Evolutionary conservation across 805 yeast species (phyloP), one percentile per base, ranked within the genome.

Genomic region (Suhomyces canberraensis): DNA sequence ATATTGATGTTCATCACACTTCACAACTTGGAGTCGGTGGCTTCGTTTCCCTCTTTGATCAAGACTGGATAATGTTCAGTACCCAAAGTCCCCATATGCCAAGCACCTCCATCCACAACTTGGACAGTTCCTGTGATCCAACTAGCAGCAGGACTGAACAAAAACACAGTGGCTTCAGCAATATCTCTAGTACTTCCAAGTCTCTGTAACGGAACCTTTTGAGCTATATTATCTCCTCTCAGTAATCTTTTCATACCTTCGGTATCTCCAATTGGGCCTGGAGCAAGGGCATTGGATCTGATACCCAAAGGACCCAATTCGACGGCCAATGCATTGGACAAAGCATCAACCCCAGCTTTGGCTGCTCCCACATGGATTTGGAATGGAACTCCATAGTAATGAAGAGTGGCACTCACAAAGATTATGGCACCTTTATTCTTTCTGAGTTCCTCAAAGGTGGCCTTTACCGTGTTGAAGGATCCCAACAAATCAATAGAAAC

Each of bases 311-410:
- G 61, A 6, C 61, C 61, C 37, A 56, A 41, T 31, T 56, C 61
- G 22, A 56, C 61, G 4, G 61, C 61, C 45, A 56, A 45, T 1
- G 61, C 61, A 28, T 56, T 55, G 31, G 55, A 49, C 24, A 56
- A 42, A 3, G 61, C 61, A 26, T 56, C 61, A 25, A 56, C 61
- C 8, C 61, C 61, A 1, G 61, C 61, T 41, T 56, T 56, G 32
- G 61, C 61, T 3, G 61, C 61, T 1, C 59, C 60, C 15, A 54
- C 61, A 27, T 56, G 60, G 25, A 47, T 38, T 40, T 54, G 59
- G 49, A 68, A 64, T 3, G 72, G 72, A 20, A 68, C 57, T 5
- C 71, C 73, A 44, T 65, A 68, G 50, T 65, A 64, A 46, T 68
- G 73, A 36, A 67, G 57, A 1, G 72, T 65, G 4, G 73, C 71